A percentile compares a stretch with the other conserved stretches of the same genome.
These are phyloP conservation scores for Cenchrus purpureus DNA, from an alignment of 176 grass and related monocot species.

Conservation along the genomic window DNA sequence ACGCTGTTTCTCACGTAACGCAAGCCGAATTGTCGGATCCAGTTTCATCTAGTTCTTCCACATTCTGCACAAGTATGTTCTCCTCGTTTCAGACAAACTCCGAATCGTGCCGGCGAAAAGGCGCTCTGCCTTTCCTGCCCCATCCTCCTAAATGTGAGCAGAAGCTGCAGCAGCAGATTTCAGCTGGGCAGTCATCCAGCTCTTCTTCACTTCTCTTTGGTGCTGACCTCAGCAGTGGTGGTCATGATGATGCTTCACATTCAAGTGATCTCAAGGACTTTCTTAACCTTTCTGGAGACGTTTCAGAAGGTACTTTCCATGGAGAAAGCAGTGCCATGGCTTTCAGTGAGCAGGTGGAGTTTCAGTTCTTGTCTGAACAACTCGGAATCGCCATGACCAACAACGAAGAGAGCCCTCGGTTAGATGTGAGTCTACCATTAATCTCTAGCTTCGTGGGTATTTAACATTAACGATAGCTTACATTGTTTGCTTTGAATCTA, in stretches of 20 bases:
- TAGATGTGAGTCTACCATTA: conserved; percentile 63
- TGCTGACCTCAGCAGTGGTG: conserved; percentile 40
- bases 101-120: conserved; percentile 26
- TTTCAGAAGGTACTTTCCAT: conserved; percentile 53
- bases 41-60: conserved; percentile 61
- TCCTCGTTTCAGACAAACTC: conserved; percentile 43
- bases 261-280: conserved; percentile 58
- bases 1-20: conserved; percentile 18
- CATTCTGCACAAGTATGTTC: conserved; percentile 75
- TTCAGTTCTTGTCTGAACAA: conserved; percentile 82
- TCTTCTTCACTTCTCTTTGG: conserved; percentile 31
- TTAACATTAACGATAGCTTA: background rate
- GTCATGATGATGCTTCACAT: conserved; percentile 40
- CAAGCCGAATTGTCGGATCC: conserved; percentile 35
- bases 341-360: conserved; percentile 71
- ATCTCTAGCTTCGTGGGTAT: background rate
- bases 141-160: conserved; percentile 61
- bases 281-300: conserved; percentile 65
- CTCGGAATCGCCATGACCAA: conserved; percentile 69
- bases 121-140: conserved; percentile 63
- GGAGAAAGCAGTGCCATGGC: conserved; percentile 38
- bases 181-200: conserved; percentile 33
- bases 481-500: background rate
- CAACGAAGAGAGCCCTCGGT: conserved; percentile 59
- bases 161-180: conserved; percentile 1